Conservation (phyloP, 805 yeast species). For the Scheffersomyces coipomensis region DNA sequence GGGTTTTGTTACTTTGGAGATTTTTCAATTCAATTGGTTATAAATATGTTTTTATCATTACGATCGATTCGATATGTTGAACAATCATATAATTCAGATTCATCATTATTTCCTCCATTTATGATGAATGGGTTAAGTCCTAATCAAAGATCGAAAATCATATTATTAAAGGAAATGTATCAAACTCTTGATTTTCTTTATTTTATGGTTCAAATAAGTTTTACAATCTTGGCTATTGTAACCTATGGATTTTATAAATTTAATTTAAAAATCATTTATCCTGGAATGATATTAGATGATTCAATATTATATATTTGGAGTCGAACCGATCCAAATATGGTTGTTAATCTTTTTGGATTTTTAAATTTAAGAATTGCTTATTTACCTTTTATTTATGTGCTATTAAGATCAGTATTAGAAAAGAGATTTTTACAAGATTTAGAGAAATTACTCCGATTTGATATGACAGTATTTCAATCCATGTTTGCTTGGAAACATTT, state of each 20-base stretch:
- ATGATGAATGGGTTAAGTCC: slow-evolving; percentile 12
- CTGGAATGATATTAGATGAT: slow-evolving; percentile 26
- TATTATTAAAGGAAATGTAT: slow-evolving; percentile 12
- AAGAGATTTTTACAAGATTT: slow-evolving; percentile 8
- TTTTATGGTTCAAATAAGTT: slow-evolving; percentile 21
- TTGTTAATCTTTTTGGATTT: slow-evolving; percentile 21
- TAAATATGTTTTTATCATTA: slow-evolving; percentile 16
- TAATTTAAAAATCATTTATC: slow-evolving; percentile 10
- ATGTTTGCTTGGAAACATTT: slow-evolving; percentile 6
- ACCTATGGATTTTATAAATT: slow-evolving; percentile 15
- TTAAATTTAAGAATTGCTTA: slow-evolving; percentile 18
- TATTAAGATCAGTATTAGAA: slow-evolving; percentile 7
- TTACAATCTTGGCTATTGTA: slow-evolving; percentile 18
- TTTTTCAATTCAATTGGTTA: slow-evolving; percentile 18
- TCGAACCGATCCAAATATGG: slow-evolving; percentile 22
- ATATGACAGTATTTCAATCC: neutral
- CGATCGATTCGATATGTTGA: slow-evolving; percentile 24
- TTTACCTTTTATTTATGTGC: slow-evolving; percentile 10
- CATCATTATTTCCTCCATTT: slow-evolving; percentile 20
- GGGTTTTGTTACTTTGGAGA: slow-evolving; percentile 32
- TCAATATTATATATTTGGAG: slow-evolving; percentile 28
- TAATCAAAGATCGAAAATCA: slow-evolving; percentile 13
- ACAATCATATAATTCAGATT: slow-evolving; percentile 14
- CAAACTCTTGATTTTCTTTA: slow-evolving; percentile 30
- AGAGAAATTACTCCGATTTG: slow-evolving; percentile 2